phyloP scores from a whole-genome alignment of 2,329 filamentous ascomycete species.

The Fusarium buharicum region DNA sequence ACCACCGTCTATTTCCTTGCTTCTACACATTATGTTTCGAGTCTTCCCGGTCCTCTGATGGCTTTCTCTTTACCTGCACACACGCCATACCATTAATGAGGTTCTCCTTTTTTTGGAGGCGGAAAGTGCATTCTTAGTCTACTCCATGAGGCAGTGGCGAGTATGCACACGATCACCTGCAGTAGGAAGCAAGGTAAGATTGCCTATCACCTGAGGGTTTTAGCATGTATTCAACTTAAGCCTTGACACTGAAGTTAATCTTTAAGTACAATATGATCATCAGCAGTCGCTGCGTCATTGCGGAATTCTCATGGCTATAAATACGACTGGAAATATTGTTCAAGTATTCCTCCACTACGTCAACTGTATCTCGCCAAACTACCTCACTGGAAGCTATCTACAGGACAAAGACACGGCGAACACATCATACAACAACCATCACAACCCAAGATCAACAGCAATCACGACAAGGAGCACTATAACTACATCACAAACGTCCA shows the following conservation, averaged over 20 bases:
- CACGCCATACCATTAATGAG: no score
- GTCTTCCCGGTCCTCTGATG: no score
- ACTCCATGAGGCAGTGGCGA: neutral
- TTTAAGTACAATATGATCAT: neutral
- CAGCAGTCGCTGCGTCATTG: neutral
- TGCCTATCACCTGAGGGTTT: neutral
- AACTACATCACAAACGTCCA: neutral
- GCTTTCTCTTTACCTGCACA: no score
- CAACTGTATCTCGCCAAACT: no score
- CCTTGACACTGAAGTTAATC: neutral
- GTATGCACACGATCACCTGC: neutral
- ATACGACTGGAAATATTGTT: conserved; percentile 4
- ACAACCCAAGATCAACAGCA: neutral
- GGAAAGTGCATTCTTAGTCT: conserved; percentile 4
- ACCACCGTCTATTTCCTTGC: no score
- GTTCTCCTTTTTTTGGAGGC: no score
- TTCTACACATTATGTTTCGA: no score
- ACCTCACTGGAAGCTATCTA: neutral
- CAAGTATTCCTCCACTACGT: conserved; percentile 9
- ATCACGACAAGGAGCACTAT: neutral
- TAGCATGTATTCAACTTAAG: neutral
- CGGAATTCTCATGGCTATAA: conserved; percentile 4
- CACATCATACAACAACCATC: neutral
- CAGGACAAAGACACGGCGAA: neutral
- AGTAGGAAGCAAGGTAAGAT: neutral